A percentile compares a stretch with the other conserved stretches of the same genome.
Evolutionary conservation across 768 basidiomycete species (phyloP).

Genomic region (Lactarius evosmus): DNA sequence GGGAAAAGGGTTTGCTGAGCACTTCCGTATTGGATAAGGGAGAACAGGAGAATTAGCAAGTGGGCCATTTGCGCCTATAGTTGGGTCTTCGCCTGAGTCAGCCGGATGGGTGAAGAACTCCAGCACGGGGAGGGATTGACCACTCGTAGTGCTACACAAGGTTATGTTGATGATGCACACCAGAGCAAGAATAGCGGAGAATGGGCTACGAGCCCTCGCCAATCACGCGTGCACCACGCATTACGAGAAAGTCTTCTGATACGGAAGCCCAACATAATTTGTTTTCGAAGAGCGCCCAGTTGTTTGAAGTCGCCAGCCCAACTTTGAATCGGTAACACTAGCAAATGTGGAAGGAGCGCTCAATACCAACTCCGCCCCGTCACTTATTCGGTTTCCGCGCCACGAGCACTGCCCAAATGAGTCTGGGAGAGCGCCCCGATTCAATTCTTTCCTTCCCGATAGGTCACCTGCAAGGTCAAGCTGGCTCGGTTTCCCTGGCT

Average conservation of each 20-base stretch:
- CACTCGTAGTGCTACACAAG: slow-evolving; percentile 4
- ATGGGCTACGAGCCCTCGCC: background rate
- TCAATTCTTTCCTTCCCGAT: too few relatives aligned
- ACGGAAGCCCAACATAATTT: background rate
- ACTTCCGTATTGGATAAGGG: background rate
- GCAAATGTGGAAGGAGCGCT: background rate
- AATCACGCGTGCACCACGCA: background rate
- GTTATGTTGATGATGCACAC: background rate
- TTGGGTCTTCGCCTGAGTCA: background rate
- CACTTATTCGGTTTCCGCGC: background rate
- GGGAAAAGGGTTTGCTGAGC: slow-evolving; percentile 27
- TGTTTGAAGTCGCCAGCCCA: too few relatives aligned
- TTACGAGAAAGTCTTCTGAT: background rate
- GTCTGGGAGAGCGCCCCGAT: too few relatives aligned
- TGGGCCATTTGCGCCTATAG: background rate
- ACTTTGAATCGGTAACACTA: too few relatives aligned
- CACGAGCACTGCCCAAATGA: background rate
- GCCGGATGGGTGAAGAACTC: background rate
- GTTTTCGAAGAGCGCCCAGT: background rate
- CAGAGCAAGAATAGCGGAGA: background rate
- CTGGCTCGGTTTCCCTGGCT: too few relatives aligned
- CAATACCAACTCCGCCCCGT: background rate
- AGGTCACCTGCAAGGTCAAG: too few relatives aligned
- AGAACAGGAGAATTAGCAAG: background rate
- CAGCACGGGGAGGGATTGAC: background rate